phyloP scores from a whole-genome alignment of 2,329 filamentous ascomycete genomes.

The Apiospora hydei region DNA sequence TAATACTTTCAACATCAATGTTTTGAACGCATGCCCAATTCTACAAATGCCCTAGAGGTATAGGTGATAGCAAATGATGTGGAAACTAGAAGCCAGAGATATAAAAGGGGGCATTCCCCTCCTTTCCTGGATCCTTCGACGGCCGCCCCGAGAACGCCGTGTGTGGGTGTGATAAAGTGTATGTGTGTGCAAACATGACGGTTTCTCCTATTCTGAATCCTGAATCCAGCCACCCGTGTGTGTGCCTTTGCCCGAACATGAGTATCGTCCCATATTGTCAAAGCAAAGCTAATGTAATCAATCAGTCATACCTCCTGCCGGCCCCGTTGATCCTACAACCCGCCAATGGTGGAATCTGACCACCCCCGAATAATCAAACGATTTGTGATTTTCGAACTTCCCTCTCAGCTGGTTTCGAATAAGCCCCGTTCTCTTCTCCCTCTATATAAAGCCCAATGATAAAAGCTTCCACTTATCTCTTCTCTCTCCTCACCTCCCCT shows the following conservation, averaged over 20 bases:
- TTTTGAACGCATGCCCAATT: neutral
- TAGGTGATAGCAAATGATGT: neutral
- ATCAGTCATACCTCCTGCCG: conserved; percentile 1
- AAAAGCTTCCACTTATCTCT: neutral
- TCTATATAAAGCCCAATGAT: conserved; percentile 1
- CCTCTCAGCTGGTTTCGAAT: conserved; percentile 9
- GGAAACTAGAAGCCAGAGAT: neutral
- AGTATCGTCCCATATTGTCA: neutral
- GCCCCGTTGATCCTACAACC: conserved; percentile 7
- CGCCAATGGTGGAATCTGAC: neutral
- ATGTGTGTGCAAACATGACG: neutral
- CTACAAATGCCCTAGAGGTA: neutral
- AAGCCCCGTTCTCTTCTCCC: neutral
- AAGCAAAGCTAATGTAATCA: conserved; percentile 20
- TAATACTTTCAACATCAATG: neutral
- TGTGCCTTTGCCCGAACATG: neutral
- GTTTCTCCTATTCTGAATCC: conserved; percentile 17
- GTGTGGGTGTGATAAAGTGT: neutral
- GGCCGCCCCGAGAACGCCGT: neutral
- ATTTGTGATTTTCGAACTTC: neutral
- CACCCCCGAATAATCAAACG: conserved; percentile 3
- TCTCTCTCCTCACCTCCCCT: neutral
- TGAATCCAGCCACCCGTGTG: conserved; percentile 8
- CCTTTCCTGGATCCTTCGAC: neutral
- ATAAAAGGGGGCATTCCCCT: neutral